These are phyloP conservation scores for Cladosporium sp. DNA, from an alignment of 2,329 filamentous ascomycete genomes.

Conservation along the genomic window DNA sequence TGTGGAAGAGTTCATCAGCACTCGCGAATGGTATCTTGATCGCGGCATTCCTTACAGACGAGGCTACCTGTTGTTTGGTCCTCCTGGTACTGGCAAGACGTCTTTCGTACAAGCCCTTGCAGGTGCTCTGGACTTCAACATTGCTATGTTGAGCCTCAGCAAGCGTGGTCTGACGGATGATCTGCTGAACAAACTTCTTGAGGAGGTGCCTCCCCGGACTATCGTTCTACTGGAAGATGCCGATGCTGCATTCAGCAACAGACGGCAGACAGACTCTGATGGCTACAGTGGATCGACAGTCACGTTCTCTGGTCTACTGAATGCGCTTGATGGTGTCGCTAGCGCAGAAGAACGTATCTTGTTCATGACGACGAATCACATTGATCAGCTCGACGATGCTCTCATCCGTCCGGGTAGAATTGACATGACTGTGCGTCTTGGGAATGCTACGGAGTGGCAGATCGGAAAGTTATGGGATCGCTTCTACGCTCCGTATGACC, in stretches of 20 bases:
- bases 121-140: conserved; percentile 86
- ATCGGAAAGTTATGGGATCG: conserved; percentile 86
- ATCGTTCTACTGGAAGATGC: conserved; percentile 84
- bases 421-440: conserved; percentile 87
- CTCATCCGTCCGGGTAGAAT: conserved; percentile 87
- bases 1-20: conserved; percentile 73
- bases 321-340: conserved; percentile 74
- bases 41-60: conserved; percentile 90
- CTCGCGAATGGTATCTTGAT: conserved; percentile 84
- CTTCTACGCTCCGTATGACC: conserved; percentile 83
- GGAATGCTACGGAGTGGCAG: conserved; percentile 81
- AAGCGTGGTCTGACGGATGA: conserved; percentile 88
- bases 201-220: conserved; percentile 77
- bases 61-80: conserved; percentile 84
- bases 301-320: conserved; percentile 85
- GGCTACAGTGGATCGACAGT: conserved; percentile 85
- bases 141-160: conserved; percentile 87
- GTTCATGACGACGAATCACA: conserved; percentile 91
- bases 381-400: conserved; percentile 83
- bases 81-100: conserved; percentile 87
- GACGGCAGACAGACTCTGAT: conserved; percentile 70
- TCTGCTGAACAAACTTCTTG: conserved; percentile 77
- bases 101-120: conserved; percentile 95
- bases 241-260: conserved; percentile 83
- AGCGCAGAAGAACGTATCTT: conserved; percentile 91